Evolutionary conservation across 164 flowering plant species (phyloP).

Genomic region (Saururus chinensis): DNA sequence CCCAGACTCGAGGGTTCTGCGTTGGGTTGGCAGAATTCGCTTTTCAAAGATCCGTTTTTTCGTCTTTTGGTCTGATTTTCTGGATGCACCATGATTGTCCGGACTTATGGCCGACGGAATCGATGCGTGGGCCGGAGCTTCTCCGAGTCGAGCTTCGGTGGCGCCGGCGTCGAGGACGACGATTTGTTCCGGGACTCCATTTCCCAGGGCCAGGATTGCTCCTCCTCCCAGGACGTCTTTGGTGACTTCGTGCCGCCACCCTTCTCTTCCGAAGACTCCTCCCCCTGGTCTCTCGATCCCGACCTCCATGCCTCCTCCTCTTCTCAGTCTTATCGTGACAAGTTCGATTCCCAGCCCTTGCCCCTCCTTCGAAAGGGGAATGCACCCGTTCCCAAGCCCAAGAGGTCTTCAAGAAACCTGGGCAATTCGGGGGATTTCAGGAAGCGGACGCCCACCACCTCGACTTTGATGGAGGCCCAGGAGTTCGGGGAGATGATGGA

Average conservation of each 20-base stretch:
- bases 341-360: constrained; percentile 3
- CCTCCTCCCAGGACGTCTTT: constrained; percentile 33
- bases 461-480: constrained; percentile 91
- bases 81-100: constrained; percentile 51
- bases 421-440: neutral
- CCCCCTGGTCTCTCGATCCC: constrained; percentile 42
- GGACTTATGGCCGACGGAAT: constrained; percentile 78
- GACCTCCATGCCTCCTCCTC: constrained; percentile 19
- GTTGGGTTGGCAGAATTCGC: no score
- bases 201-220: constrained; percentile 28
- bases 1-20: no score
- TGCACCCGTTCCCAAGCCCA: constrained; percentile 13
- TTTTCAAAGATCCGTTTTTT: neutral
- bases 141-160: constrained; percentile 29
- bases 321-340: constrained; percentile 8
- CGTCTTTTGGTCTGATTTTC: neutral
- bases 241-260: constrained; percentile 6
- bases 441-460: constrained; percentile 18
- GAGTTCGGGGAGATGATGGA: constrained; percentile 98
- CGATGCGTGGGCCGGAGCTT: constrained; percentile 28
- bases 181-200: constrained; percentile 18
- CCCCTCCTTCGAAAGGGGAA: constrained; percentile 14
- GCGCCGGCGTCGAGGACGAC: constrained; percentile 19
- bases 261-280: constrained; percentile 67
- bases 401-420: constrained; percentile 11